These are phyloP conservation scores for Nigrospora oryzae DNA, from an alignment of 2,329 filamentous ascomycete species.

Conservation along the genomic window DNA sequence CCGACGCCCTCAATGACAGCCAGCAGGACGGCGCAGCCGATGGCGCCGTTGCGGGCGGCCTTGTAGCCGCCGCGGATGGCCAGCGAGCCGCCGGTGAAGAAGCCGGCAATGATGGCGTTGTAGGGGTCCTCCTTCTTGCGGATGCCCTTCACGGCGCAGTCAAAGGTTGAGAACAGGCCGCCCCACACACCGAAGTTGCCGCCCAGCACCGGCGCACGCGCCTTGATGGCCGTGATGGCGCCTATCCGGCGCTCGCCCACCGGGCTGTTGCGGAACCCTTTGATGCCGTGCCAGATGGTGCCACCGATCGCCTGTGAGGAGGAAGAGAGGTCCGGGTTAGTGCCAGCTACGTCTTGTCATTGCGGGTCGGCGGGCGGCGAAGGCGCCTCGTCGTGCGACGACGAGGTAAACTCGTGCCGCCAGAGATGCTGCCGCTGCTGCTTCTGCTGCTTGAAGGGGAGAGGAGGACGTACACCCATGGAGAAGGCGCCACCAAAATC, in stretches of 20 bases:
- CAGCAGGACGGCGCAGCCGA: slow-evolving; percentile 88
- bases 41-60: slow-evolving; percentile 89
- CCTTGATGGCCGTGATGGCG: slow-evolving; percentile 94
- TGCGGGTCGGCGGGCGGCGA: too few species aligned
- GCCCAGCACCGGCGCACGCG: slow-evolving; percentile 87
- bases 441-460: neutral
- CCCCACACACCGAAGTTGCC: slow-evolving; percentile 99
- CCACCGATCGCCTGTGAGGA: slow-evolving; percentile 58
- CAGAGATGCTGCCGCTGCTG: too few species aligned
- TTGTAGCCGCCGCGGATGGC: slow-evolving; percentile 87
- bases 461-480: slow-evolving; percentile 57
- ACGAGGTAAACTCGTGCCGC: too few species aligned
- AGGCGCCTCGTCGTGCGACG: too few species aligned
- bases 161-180: slow-evolving; percentile 89
- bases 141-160: slow-evolving; percentile 92
- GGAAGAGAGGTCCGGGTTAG: neutral
- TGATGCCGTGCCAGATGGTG: slow-evolving; percentile 93
- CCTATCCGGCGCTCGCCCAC: slow-evolving; percentile 94
- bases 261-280: slow-evolving; percentile 83
- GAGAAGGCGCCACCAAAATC: slow-evolving; percentile 96
- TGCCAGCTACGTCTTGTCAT: neutral
- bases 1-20: slow-evolving; percentile 97
- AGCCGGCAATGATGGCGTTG: slow-evolving; percentile 95
- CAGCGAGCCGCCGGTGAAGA: slow-evolving; percentile 89
- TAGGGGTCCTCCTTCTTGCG: slow-evolving; percentile 96